A percentile compares a stretch with the other conserved stretches of the same genome.
Evolutionary conservation across 257 asterid genomes (phyloP).

Genomic region (Solanum lycopersicoides): DNA sequence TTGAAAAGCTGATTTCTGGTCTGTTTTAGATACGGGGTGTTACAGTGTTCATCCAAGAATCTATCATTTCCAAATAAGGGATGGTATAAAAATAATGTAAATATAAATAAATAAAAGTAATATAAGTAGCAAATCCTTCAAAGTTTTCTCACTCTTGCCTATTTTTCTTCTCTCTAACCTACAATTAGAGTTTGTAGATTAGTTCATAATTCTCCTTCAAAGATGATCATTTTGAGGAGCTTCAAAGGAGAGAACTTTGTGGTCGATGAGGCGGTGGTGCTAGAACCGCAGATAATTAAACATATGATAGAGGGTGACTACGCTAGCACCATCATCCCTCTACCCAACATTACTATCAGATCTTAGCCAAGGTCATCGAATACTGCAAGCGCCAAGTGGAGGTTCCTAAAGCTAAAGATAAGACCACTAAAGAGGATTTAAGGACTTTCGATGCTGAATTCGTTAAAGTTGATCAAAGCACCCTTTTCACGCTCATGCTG

Average conservation of each 20-base stretch:
- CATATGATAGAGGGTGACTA: conserved; percentile 37
- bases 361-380: conserved; percentile 35
- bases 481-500: conserved; percentile 9
- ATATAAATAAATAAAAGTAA: too few relatives aligned
- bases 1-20: too few relatives aligned
- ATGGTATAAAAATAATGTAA: too few relatives aligned
- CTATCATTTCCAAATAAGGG: too few relatives aligned
- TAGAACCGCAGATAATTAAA: conserved; percentile 28
- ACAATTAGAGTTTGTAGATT: background rate
- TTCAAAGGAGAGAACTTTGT: conserved; percentile 22
- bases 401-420: background rate
- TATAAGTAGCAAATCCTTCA: too few relatives aligned
- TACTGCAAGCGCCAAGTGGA: background rate
- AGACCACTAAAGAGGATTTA: conserved; percentile 3
- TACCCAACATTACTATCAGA: conserved; percentile 25
- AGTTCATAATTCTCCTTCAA: too few relatives aligned
- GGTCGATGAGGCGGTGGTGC: conserved; percentile 27
- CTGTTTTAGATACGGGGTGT: too few relatives aligned
- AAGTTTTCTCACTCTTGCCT: too few relatives aligned
- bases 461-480: conserved; percentile 5
- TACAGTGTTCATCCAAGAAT: too few relatives aligned
- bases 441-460: conserved; percentile 8
- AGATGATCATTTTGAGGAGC: too few relatives aligned
- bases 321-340: conserved; percentile 23
- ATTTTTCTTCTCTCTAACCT: too few relatives aligned